These are phyloP conservation scores for Conticribra guillardii DNA, from an alignment of 108 stramenopile genomes.

Conservation along the genomic window DNA sequence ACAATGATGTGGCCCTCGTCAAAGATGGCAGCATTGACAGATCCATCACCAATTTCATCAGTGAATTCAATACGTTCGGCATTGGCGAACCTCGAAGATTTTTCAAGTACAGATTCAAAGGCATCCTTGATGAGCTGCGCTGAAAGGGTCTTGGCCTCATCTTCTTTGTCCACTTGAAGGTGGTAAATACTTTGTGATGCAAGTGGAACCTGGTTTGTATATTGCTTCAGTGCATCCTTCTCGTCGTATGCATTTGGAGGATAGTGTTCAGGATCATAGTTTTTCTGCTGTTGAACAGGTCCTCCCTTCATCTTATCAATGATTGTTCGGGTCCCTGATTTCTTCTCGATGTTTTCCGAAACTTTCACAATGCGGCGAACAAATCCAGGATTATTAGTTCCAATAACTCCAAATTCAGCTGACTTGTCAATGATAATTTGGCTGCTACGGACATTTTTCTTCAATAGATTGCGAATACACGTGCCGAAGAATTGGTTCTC, in stretches of 20 bases:
- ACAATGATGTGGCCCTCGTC: slow-evolving; percentile 33
- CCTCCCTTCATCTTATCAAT: slow-evolving; percentile 52
- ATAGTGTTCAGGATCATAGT: slow-evolving; percentile 52
- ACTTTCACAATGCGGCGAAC: slow-evolving; percentile 37
- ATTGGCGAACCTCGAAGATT: slow-evolving; percentile 9
- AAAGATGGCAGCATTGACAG: slow-evolving; percentile 31
- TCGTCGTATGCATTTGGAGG: slow-evolving; percentile 50
- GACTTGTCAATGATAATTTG: slow-evolving; percentile 51
- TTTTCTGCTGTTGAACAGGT: slow-evolving; percentile 44
- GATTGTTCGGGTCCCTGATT: slow-evolving; percentile 43
- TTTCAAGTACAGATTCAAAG: slow-evolving; percentile 21
- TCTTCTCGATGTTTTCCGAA: slow-evolving; percentile 33
- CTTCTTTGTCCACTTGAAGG: slow-evolving; percentile 35
- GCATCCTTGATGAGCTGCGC: slow-evolving; percentile 28
- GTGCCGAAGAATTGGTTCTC: slow-evolving; percentile 34
- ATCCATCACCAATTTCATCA: slow-evolving; percentile 43
- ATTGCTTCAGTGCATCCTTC: slow-evolving; percentile 47
- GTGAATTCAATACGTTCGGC: slow-evolving; percentile 27
- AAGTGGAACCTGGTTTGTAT: slow-evolving; percentile 34
- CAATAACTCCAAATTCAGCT: slow-evolving; percentile 47
- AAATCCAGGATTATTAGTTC: slow-evolving; percentile 36
- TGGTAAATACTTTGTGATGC: slow-evolving; percentile 46
- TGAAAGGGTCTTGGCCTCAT: slow-evolving; percentile 22
- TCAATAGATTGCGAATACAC: slow-evolving; percentile 35
- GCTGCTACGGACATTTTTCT: slow-evolving; percentile 37